These are phyloP conservation scores for Dictyostelium intermedium DNA, from an alignment of 78 protist genomes.

Conservation along the genomic window DNA sequence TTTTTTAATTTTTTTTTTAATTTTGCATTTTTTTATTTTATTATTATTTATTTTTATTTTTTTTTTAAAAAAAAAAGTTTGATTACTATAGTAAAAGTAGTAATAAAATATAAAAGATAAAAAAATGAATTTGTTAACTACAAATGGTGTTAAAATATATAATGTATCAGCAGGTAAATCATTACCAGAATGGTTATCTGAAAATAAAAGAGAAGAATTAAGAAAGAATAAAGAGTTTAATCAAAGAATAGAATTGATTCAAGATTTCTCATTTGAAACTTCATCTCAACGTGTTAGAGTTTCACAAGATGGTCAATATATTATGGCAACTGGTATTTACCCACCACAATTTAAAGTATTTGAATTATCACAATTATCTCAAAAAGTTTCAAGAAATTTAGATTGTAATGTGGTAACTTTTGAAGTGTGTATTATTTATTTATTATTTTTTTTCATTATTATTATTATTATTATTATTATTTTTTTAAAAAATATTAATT, in stretches of 20 bases:
- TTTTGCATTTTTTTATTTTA: not conserved
- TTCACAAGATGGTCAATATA: constrained; percentile 86
- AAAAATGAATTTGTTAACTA: constrained; percentile 78
- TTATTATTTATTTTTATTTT: not conserved
- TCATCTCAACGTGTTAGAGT: constrained; percentile 73
- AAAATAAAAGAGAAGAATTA: constrained; percentile 49
- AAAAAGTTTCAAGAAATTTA: constrained; percentile 91
- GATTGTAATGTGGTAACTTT: constrained; percentile 85
- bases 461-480: not conserved
- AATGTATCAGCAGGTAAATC: constrained; percentile 89
- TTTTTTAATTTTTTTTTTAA: not conserved
- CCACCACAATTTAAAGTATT: constrained; percentile 94
- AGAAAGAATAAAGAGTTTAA: constrained; percentile 70
- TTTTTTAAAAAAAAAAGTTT: not conserved
- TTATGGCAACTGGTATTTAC: constrained; percentile 93
- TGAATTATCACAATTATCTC: constrained; percentile 91
- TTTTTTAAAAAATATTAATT: not conserved
- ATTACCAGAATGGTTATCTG: constrained; percentile 89
- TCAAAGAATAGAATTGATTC: constrained; percentile 93
- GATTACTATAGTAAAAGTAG: not conserved
- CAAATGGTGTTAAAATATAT: constrained; percentile 88
- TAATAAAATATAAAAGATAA: not conserved
- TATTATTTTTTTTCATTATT: no score
- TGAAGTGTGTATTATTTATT: constrained; percentile 31
- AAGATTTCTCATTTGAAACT: constrained; percentile 95